Conservation (phyloP, 257 asterid genomes). For the Fraxinus cuspidata region DNA sequence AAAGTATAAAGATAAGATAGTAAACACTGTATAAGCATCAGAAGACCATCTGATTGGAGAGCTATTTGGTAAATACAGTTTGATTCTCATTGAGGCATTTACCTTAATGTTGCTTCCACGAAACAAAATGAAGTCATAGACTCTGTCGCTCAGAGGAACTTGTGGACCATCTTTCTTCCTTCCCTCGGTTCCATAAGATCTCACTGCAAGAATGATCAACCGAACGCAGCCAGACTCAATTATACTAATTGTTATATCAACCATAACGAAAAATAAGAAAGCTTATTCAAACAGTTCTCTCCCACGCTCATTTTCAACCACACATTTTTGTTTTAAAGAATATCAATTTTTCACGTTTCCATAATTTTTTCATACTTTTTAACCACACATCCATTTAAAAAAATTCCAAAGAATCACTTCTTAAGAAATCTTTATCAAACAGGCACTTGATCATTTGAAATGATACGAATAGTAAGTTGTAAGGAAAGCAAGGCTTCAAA, state of each 20-base stretch:
- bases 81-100: conserved; percentile 13
- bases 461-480: not conserved
- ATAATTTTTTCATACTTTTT: no score
- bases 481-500: not conserved
- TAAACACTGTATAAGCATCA: not conserved
- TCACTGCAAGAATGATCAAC: conserved; percentile 51
- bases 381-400: no score
- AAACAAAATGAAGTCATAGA: conserved; percentile 73
- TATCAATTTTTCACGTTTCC: no score
- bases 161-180: conserved; percentile 69
- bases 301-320: no score
- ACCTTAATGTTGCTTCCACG: conserved; percentile 86
- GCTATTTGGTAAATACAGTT: not conserved
- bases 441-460: not conserved
- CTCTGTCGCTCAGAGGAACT: conserved; percentile 68
- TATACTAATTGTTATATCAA: not conserved
- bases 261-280: conserved; percentile 5
- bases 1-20: not conserved
- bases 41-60: not conserved
- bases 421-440: not conserved
- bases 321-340: not conserved
- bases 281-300: no score
- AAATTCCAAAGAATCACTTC: no score
- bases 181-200: conserved; percentile 84
- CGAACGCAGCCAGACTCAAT: not conserved